phyloP scores from a whole-genome alignment of 2,329 filamentous ascomycete species.

The Anisogramma anomala region DNA sequence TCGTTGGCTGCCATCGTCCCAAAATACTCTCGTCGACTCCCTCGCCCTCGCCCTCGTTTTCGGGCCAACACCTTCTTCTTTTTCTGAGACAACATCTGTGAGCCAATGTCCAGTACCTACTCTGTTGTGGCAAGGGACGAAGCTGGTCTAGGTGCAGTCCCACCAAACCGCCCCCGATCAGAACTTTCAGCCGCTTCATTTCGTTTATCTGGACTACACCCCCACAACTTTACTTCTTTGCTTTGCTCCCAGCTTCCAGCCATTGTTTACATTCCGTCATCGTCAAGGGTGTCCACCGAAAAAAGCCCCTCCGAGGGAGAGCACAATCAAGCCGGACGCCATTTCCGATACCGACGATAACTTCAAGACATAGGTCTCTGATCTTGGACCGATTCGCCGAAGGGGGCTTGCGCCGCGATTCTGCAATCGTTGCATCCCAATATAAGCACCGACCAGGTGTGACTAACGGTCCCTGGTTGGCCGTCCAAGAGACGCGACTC shows the following conservation, averaged over 20 bases:
- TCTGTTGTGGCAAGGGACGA: too few species aligned
- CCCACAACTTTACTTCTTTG: slow-evolving; percentile 1
- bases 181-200: background rate
- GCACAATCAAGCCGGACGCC: background rate
- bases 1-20: slow-evolving; percentile 2
- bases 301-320: background rate
- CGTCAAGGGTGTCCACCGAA: background rate
- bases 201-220: background rate
- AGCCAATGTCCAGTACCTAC: slow-evolving; percentile 6
- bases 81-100: slow-evolving; percentile 7
- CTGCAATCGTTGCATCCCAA: background rate
- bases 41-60: background rate
- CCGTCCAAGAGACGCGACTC: background rate
- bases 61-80: background rate
- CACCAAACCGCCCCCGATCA: too few species aligned
- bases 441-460: slow-evolving; percentile 5
- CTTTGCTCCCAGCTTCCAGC: background rate
- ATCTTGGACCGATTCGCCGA: slow-evolving; percentile 5
- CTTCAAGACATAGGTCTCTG: slow-evolving; percentile 7
- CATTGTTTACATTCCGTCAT: background rate
- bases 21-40: background rate
- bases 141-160: background rate
- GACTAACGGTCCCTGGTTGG: background rate
- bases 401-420: background rate
- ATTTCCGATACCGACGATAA: background rate